Percentiles rank a stretch among this genome's conserved stretches.
Conservation (phyloP, 2,329 filamentous ascomycete genomes). For the Phaeosphaeriaceae sp. region DNA sequence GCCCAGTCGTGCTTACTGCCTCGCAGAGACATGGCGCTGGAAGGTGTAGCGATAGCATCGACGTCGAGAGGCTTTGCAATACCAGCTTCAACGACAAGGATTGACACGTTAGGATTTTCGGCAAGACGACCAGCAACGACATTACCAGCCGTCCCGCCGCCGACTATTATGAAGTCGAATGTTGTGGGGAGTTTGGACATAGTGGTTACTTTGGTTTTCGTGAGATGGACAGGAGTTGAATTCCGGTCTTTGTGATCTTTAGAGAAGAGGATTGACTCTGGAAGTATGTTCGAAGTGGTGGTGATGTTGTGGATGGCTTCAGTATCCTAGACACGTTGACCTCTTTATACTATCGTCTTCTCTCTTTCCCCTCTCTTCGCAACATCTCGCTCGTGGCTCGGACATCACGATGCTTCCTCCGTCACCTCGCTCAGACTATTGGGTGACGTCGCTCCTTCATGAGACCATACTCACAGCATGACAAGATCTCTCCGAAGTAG, state of each 20-base stretch:
- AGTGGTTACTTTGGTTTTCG: background rate
- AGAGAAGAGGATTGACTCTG: background rate
- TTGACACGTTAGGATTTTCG: conserved; percentile 23
- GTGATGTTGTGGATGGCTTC: background rate
- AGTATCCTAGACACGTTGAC: background rate
- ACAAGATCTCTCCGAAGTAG: background rate
- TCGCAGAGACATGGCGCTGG: conserved; percentile 61
- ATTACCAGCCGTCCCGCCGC: conserved; percentile 24
- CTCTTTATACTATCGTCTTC: background rate
- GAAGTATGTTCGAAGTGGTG: background rate
- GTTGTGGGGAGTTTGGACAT: conserved; percentile 5
- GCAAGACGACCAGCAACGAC: conserved; percentile 24
- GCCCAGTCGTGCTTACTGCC: conserved; percentile 65
- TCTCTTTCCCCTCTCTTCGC: background rate
- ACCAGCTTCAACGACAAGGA: conserved; percentile 26
- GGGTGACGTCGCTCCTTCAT: background rate
- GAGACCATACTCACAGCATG: background rate
- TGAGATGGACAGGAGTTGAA: background rate
- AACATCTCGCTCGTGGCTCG: background rate
- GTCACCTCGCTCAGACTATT: background rate
- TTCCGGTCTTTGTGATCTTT: too few species aligned
- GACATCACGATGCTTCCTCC: background rate
- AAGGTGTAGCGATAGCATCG: conserved; percentile 58
- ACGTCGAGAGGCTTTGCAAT: conserved; percentile 12
- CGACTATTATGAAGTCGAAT: conserved; percentile 22